A percentile compares a stretch with the other conserved stretches of the same genome.
These are phyloP conservation scores for Lipomyces lipofer DNA, from an alignment of 805 yeast species.

Conservation along the genomic window DNA sequence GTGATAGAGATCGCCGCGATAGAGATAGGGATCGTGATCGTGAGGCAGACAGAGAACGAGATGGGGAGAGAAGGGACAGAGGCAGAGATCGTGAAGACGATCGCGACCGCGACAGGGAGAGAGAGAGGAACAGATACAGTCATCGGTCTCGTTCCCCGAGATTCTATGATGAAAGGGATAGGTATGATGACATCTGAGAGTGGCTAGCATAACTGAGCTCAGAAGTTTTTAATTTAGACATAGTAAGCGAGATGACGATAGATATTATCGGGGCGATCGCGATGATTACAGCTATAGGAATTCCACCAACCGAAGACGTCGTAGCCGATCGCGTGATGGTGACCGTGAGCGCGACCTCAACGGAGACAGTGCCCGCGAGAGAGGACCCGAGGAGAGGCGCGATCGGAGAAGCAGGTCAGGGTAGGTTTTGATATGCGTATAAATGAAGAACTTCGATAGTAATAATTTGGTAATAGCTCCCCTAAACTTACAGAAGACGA, in stretches of 20 bases:
- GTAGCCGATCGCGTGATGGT: slow-evolving; percentile 4
- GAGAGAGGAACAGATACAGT: slow-evolving; percentile 8
- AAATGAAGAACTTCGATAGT: not conserved
- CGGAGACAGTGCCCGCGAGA: slow-evolving; percentile 1
- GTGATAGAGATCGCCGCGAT: slow-evolving; percentile 17
- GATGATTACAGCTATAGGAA: slow-evolving; percentile 2
- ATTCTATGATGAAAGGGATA: slow-evolving; percentile 3
- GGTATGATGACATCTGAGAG: not conserved
- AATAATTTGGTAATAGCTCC: slow-evolving; percentile 15
- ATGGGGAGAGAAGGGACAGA: too few species aligned
- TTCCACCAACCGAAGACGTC: slow-evolving; percentile 4
- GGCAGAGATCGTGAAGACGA: slow-evolving; percentile 19
- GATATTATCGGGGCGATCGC: slow-evolving; percentile 6
- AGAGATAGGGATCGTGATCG: slow-evolving; percentile 12
- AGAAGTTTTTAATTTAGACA: not conserved
- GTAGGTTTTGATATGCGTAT: not conserved
- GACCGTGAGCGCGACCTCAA: slow-evolving; percentile 3
- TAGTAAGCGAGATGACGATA: slow-evolving; percentile 12
- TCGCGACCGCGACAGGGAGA: slow-evolving; percentile 18
- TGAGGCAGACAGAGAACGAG: slow-evolving; percentile 10
- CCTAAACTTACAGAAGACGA: slow-evolving; percentile 35
- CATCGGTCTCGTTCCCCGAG: slow-evolving; percentile 21
- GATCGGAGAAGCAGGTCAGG: not conserved
- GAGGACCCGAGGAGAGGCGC: slow-evolving; percentile 2
- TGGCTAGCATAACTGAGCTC: not conserved